Evolutionary conservation across 176 grass and related monocot species (phyloP), one percentile per base, ranked within the genome.

Genomic region (Oryza australiensis): DNA sequence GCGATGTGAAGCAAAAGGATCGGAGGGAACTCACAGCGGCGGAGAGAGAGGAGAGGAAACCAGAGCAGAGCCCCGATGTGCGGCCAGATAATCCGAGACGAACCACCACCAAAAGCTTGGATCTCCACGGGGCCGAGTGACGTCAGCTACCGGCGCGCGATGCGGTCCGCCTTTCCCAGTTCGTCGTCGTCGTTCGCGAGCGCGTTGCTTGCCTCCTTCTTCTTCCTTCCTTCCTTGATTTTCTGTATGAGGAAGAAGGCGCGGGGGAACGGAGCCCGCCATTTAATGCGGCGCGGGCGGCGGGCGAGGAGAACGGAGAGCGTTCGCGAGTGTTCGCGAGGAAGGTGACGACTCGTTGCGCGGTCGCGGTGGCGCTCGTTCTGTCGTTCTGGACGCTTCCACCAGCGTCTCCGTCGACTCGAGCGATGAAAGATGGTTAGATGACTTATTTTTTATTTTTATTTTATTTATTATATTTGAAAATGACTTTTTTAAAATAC

Each of bases 251-350:
- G 34, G 15, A 38, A 2, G 14, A n/a, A 40, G 18, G 5, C 49
- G 11, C n/a, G 9, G 6, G 12, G 20, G 12, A n/a, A 0, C 2
- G 28, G 43, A 35, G n/a, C 15, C 3, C 5, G 29, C 34, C n/a
- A 79, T 84, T 74, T 80, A 84, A 84, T 79, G 59, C 11, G 66
- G 59, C 9, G 66, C 0, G 40, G 22, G 9, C 0, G 13, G 1
- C 33, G 33, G 32, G 32, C 1, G 29, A 59, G 42, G 40, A 66
- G 24, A 16, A 12, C 35, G 41, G 64, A 0, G 51, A 43, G 72
- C 12, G 10, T 83, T 84, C 87, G 9, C 53, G 87, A 89, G 82
- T 16, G 66, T 80, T 89, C 82, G 70, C 38, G 87, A 63, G 2
- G 43, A 41, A 5, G 64, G 55, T 8, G 14, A 15, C 38, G 30